Conservation (phyloP, 2,329 filamentous ascomycete species). For the Fusarium acutatum region DNA sequence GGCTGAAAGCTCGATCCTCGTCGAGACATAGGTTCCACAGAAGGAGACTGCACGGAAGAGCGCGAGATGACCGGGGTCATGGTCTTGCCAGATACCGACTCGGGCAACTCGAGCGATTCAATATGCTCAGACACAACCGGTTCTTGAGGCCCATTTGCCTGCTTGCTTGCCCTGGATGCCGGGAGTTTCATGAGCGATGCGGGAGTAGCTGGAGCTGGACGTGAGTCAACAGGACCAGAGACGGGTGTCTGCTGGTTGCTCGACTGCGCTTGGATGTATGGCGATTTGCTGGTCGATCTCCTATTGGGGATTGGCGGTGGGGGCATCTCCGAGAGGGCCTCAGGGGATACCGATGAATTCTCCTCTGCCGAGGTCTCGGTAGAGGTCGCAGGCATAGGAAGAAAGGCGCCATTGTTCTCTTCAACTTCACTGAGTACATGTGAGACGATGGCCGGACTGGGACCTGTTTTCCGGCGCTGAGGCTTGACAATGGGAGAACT, state of each 20-base stretch:
- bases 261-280: conserved; percentile 69
- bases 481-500: conserved; percentile 80
- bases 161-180: conserved; percentile 60
- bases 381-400: conserved; percentile 49
- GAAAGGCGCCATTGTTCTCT: conserved; percentile 50
- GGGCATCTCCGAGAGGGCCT: conserved; percentile 71
- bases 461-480: conserved; percentile 60
- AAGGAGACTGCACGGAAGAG: conserved; percentile 48
- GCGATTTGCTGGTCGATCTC: conserved; percentile 71
- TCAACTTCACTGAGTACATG: conserved; percentile 64
- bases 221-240: conserved; percentile 33
- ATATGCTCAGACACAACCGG: conserved; percentile 61
- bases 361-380: conserved; percentile 67
- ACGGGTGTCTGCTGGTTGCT: conserved; percentile 39
- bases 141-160: conserved; percentile 51
- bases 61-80: conserved; percentile 53
- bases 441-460: conserved; percentile 65
- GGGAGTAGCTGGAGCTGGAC: conserved; percentile 66
- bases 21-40: conserved; percentile 51
- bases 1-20: conserved; percentile 62
- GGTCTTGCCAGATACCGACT: conserved; percentile 60
- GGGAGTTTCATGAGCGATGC: conserved; percentile 86
- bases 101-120: conserved; percentile 74
- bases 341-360: conserved; percentile 71
- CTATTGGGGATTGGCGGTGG: conserved; percentile 73